Conservation (phyloP, 2,329 filamentous ascomycete genomes). For the Metarhizium brunneum region DNA sequence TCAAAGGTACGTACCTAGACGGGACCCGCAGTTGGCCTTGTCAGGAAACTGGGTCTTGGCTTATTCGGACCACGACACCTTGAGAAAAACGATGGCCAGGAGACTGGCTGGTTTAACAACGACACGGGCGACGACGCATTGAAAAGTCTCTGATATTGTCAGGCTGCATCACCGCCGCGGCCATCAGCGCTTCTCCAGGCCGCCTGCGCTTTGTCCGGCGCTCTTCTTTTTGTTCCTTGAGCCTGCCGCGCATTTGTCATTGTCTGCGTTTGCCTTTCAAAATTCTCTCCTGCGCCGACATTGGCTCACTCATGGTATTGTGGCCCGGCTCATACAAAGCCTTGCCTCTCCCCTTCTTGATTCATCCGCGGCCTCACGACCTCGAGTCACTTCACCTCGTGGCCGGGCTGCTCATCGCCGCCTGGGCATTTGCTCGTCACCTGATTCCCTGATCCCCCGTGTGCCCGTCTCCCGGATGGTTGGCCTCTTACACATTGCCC, state of each 20-base stretch:
- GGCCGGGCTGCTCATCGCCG: background rate
- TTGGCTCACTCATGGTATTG: constrained; percentile 6
- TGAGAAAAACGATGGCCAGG: constrained; percentile 27
- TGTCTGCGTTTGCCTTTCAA: constrained; percentile 4
- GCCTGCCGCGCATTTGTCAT: constrained; percentile 4
- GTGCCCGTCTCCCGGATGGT: no score
- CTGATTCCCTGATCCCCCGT: background rate
- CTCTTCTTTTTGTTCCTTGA: constrained; percentile 8
- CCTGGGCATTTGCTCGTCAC: background rate
- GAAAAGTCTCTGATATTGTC: constrained; percentile 12
- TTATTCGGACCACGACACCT: constrained; percentile 31
- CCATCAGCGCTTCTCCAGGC: constrained; percentile 4
- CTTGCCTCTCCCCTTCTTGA: constrained; percentile 3
- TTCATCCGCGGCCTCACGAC: constrained; percentile 1
- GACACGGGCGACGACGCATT: constrained; percentile 2
- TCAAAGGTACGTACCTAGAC: constrained; percentile 1
- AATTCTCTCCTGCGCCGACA: constrained; percentile 6
- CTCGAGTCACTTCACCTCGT: background rate
- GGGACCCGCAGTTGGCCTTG: constrained; percentile 6
- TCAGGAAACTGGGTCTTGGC: constrained; percentile 17
- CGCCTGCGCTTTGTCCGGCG: constrained; percentile 4
- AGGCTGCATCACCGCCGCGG: constrained; percentile 11
- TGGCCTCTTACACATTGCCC: no score
- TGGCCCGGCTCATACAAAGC: constrained; percentile 4
- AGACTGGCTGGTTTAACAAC: constrained; percentile 13